Evolutionary conservation across 805 yeast genomes (phyloP).

Genomic region (Groenewaldozyma tartarivorans): DNA sequence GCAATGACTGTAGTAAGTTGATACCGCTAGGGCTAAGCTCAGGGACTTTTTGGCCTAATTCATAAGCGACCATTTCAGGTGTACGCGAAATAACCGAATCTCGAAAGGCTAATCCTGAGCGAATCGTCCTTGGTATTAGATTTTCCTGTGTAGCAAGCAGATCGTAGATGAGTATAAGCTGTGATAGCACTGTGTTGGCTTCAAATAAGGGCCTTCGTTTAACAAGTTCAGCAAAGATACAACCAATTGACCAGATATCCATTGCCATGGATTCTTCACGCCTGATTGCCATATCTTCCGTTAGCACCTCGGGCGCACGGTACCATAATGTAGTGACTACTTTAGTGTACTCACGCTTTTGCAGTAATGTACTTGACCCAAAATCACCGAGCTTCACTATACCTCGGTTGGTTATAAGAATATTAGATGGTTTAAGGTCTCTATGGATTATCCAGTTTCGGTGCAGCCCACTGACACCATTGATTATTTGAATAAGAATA

Average conservation of each 20-base stretch:
- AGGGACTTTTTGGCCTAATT: slow-evolving; percentile 20
- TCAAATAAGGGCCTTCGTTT: slow-evolving; percentile 31
- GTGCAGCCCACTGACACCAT: slow-evolving; percentile 20
- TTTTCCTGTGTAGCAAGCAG: slow-evolving; percentile 29
- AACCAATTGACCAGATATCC: slow-evolving; percentile 95
- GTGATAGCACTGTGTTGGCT: slow-evolving; percentile 39
- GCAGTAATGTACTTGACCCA: slow-evolving; percentile 33
- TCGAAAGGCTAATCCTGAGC: too few relatives aligned
- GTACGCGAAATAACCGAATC: neutral
- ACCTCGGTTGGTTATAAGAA: slow-evolving; percentile 18
- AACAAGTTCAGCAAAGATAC: slow-evolving; percentile 45
- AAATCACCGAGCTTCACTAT: slow-evolving; percentile 22
- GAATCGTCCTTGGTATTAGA: neutral
- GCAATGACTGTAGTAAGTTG: slow-evolving; percentile 31
- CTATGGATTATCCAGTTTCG: slow-evolving; percentile 20
- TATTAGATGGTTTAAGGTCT: slow-evolving; percentile 23
- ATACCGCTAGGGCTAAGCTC: slow-evolving; percentile 14
- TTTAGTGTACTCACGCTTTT: slow-evolving; percentile 15
- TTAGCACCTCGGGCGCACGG: slow-evolving; percentile 18
- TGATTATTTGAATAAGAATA: slow-evolving; percentile 20
- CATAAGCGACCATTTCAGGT: neutral
- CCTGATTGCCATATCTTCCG: slow-evolving; percentile 40
- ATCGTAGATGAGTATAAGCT: slow-evolving; percentile 33
- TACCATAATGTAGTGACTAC: slow-evolving; percentile 46
- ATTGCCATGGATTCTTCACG: slow-evolving; percentile 67